A percentile compares a stretch with the other conserved stretches of the same genome.
Evolutionary conservation across 1,139 yeast species (phyloP).

Genomic region (Yamadazyma jaroonii): DNA sequence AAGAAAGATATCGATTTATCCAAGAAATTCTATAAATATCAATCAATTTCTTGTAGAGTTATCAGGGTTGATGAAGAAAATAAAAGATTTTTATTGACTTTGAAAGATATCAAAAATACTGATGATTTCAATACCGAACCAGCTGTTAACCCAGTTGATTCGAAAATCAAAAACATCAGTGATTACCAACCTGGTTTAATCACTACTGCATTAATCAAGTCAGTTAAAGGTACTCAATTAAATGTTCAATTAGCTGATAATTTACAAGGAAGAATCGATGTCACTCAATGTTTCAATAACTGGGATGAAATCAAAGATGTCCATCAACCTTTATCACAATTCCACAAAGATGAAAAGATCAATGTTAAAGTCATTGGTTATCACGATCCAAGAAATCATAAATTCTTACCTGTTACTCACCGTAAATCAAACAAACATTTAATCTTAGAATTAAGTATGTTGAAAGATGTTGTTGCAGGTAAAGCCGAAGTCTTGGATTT

Average conservation of each 20-base stretch:
- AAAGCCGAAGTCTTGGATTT: slow-evolving; percentile 27
- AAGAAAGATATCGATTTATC: slow-evolving; percentile 55
- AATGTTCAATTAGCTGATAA: slow-evolving; percentile 77
- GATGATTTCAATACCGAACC: slow-evolving; percentile 25
- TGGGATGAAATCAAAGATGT: slow-evolving; percentile 56
- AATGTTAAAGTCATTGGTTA: slow-evolving; percentile 72
- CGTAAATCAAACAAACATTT: slow-evolving; percentile 50
- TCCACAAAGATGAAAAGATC: slow-evolving; percentile 56
- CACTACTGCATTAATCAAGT: slow-evolving; percentile 59
- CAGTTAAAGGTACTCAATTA: slow-evolving; percentile 72
- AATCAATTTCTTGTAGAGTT: slow-evolving; percentile 66
- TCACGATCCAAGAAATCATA: slow-evolving; percentile 71
- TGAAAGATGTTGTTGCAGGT: slow-evolving; percentile 26
- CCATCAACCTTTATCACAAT: slow-evolving; percentile 58
- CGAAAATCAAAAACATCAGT: slow-evolving; percentile 39
- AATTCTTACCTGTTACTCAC: slow-evolving; percentile 67
- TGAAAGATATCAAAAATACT: slow-evolving; percentile 32
- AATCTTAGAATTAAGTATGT: slow-evolving; percentile 65
- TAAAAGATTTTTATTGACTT: slow-evolving; percentile 64
- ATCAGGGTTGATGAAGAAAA: slow-evolving; percentile 65
- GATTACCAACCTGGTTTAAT: slow-evolving; percentile 60
- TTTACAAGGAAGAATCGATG: slow-evolving; percentile 76
- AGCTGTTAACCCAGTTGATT: slow-evolving; percentile 60
- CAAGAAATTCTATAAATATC: slow-evolving; percentile 56
- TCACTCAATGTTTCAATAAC: slow-evolving; percentile 63